Conservation (phyloP, 257 asterid species). For the Euphrasia confusa region DNA sequence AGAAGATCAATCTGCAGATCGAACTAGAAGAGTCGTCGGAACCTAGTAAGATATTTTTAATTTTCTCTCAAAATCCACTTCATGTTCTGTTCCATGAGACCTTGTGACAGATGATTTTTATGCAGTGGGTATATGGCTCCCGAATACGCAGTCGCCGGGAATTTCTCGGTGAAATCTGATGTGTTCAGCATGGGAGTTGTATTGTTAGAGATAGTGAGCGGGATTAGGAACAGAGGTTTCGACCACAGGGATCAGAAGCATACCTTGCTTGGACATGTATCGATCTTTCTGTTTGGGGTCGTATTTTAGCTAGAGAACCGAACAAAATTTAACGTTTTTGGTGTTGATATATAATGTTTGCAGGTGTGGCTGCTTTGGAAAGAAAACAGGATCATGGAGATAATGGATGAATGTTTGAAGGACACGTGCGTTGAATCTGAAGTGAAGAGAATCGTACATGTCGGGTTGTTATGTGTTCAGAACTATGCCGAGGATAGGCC, state of each 20-base stretch:
- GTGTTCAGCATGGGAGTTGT: conserved; percentile 45
- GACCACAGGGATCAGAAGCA: conserved; percentile 16
- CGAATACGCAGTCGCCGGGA: conserved; percentile 43
- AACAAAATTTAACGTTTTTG: not conserved
- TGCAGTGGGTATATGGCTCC: conserved; percentile 54
- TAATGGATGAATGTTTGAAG: conserved; percentile 29
- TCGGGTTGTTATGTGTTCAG: conserved; percentile 43
- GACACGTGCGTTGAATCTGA: conserved; percentile 29
- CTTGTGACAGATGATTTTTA: not conserved
- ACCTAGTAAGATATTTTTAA: conserved; percentile 29
- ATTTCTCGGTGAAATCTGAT: conserved; percentile 38
- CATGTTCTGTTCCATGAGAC: not conserved
- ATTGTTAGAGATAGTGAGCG: conserved; percentile 40
- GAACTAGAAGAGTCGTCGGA: conserved; percentile 34
- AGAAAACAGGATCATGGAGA: conserved; percentile 25
- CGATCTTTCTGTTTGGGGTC: not conserved
- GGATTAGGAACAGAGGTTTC: conserved; percentile 36
- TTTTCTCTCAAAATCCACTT: not conserved
- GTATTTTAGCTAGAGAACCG: not conserved
- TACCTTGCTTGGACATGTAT: conserved; percentile 26
- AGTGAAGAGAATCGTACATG: conserved; percentile 38
- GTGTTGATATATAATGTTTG: not conserved
- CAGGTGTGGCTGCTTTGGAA: conserved; percentile 48
- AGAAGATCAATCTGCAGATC: conserved; percentile 24
- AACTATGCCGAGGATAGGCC: conserved; percentile 31